Evolutionary conservation across 176 grass and related monocot species (phyloP).

Genomic region (Leersia perrieri): DNA sequence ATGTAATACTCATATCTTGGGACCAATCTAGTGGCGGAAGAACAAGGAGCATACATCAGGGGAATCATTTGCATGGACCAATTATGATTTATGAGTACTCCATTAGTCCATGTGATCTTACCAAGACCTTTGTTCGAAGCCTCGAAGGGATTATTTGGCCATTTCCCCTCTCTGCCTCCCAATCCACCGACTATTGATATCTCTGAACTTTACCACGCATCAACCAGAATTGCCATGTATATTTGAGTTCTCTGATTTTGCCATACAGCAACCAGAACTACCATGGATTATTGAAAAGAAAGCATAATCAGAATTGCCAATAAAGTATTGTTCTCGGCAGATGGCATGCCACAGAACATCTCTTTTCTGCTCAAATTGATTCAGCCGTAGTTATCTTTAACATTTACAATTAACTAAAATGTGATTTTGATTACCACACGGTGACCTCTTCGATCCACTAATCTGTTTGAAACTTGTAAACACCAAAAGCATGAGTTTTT

Average conservation of each 20-base stretch:
- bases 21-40: conserved; percentile 4
- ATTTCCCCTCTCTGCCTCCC: not conserved
- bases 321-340: not conserved
- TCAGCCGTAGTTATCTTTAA: not conserved
- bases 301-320: no score
- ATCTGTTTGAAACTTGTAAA: not conserved
- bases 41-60: not conserved
- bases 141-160: not conserved
- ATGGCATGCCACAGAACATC: not conserved
- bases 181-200: conserved; percentile 10
- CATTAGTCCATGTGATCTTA: conserved; percentile 24
- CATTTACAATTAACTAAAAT: not conserved
- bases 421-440: not conserved
- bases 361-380: not conserved
- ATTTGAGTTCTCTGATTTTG: no score
- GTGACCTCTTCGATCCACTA: not conserved
- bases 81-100: not conserved
- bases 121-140: conserved; percentile 2
- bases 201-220: not conserved
- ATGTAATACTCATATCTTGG: not conserved
- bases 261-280: no score
- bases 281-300: no score
- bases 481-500: not conserved
- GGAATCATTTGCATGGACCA: not conserved
- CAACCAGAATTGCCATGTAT: not conserved